Evolutionary conservation across 2,329 filamentous ascomycete genomes (phyloP).

Genomic region (Colletotrichum godetiae): DNA sequence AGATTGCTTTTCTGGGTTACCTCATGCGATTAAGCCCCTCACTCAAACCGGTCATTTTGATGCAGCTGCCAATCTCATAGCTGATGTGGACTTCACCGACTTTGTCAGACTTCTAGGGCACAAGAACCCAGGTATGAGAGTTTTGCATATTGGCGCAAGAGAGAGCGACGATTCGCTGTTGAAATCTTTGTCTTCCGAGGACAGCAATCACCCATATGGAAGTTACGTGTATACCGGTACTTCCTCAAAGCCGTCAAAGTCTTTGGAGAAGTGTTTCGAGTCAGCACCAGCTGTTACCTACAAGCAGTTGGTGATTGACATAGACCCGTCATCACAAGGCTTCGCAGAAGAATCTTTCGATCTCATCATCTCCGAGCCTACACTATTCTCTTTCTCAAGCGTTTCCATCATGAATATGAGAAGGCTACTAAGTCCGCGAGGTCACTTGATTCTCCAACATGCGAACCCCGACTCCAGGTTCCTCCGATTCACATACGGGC

Average conservation of each 20-base stretch:
- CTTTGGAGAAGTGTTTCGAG: not conserved
- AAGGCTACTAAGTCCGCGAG: conserved; percentile 16
- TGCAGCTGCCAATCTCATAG: not conserved
- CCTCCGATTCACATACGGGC: not conserved
- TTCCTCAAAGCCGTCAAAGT: conserved; percentile 34
- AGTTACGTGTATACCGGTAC: conserved; percentile 44
- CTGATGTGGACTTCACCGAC: conserved; percentile 7
- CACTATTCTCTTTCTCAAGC: not conserved
- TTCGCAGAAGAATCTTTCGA: conserved; percentile 45
- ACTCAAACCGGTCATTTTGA: not conserved
- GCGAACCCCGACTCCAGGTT: conserved; percentile 11
- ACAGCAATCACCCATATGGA: not conserved
- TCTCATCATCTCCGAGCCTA: not conserved
- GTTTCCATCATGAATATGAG: conserved; percentile 4
- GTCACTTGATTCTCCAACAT: not conserved
- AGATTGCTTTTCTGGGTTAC: conserved; percentile 9
- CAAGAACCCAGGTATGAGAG: conserved; percentile 38
- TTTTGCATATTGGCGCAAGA: conserved; percentile 8
- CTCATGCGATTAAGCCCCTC: not conserved
- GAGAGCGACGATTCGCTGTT: not conserved
- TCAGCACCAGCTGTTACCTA: not conserved
- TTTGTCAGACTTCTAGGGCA: conserved; percentile 35
- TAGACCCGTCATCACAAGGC: conserved; percentile 40
- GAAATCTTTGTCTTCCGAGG: not conserved
- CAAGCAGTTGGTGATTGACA: conserved; percentile 42